Evolutionary conservation across 768 basidiomycete genomes (phyloP).

Genomic region (Mycena sanguinolenta): DNA sequence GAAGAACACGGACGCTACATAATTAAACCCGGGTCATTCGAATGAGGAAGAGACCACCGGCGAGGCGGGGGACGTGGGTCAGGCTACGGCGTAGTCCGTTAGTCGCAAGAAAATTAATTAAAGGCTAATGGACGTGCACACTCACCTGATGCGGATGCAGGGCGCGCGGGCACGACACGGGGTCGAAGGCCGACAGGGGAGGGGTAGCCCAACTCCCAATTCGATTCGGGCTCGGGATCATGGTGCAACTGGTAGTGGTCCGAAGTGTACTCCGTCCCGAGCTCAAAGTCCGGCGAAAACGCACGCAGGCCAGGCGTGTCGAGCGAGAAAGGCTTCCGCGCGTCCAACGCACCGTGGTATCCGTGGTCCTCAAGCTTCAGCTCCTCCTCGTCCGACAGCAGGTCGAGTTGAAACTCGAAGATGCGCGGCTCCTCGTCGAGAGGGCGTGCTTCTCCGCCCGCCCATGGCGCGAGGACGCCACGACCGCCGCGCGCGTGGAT

Average conservation of each 20-base stretch:
- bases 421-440: constrained; percentile 71
- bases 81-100: constrained; percentile 4
- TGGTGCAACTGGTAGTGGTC: neutral
- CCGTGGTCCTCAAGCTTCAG: neutral
- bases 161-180: constrained; percentile 30
- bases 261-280: constrained; percentile 38
- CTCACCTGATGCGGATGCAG: constrained; percentile 18
- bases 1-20: constrained; percentile 23
- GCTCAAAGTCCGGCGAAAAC: constrained; percentile 56
- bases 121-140: constrained; percentile 2
- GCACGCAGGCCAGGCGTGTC: constrained; percentile 45
- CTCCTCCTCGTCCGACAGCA: constrained; percentile 18
- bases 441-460: constrained; percentile 67
- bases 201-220: constrained; percentile 35
- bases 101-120: neutral
- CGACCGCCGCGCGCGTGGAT: constrained; percentile 67
- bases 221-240: constrained; percentile 24
- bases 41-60: constrained; percentile 26
- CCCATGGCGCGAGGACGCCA: constrained; percentile 54
- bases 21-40: neutral
- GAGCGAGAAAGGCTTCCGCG: constrained; percentile 1
- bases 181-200: constrained; percentile 27
- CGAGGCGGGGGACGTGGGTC: constrained; percentile 5
- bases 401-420: constrained; percentile 75
- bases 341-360: neutral